Base-by-base conservation (phyloP, 345 rosid genomes). In the Jatropha curcas region DNA sequence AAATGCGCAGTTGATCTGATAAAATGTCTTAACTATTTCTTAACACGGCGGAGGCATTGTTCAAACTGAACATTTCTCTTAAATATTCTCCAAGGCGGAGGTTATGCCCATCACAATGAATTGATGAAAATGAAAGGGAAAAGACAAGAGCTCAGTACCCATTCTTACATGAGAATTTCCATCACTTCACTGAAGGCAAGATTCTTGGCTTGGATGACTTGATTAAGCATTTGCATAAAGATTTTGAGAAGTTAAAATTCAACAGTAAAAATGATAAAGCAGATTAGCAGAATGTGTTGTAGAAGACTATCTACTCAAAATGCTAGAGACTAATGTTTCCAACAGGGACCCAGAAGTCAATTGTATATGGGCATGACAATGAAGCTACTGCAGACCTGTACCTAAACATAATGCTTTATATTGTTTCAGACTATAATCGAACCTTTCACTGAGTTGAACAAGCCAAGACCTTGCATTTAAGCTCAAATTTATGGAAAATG, bases 311-410 rank as follows among this genome's bases (percentile, higher is more conserved):
- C 71, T 87, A 19, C 91, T 91, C 4, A 82, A 72, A 71, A 86
- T 91, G 86, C 82, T 92, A 33, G 94, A 86, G 73, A 70, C 62
- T 43, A 97, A 95, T 76, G 78, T 95, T 37, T 20, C 82, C 37
- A 51, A 76, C 68, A 78, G 77, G 66, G 87, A 87, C 37, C 86
- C 89, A 19, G 93, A 85, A 74, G 35, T 90, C 65, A 90, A 89
- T 77, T 91, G 90, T 50, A 91, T 89, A 93, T 92, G 99, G 98
- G 98, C n/a, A n/a, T n/a, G n/a, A n/a, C n/a, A n/a, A n/a, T n/a
- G n/a, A n/a, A n/a, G n/a, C n/a, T n/a, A n/a, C n/a, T n/a, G n/a
- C n/a, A n/a, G n/a, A n/a, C n/a, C n/a, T n/a, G n/a, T n/a, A n/a
- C n/a, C n/a, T n/a, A n/a, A n/a, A n/a, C n/a, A n/a, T n/a, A n/a